Evolutionary conservation across 2,329 filamentous ascomycete species (phyloP).

Genomic region (Sclerotinia sclerotiorum): DNA sequence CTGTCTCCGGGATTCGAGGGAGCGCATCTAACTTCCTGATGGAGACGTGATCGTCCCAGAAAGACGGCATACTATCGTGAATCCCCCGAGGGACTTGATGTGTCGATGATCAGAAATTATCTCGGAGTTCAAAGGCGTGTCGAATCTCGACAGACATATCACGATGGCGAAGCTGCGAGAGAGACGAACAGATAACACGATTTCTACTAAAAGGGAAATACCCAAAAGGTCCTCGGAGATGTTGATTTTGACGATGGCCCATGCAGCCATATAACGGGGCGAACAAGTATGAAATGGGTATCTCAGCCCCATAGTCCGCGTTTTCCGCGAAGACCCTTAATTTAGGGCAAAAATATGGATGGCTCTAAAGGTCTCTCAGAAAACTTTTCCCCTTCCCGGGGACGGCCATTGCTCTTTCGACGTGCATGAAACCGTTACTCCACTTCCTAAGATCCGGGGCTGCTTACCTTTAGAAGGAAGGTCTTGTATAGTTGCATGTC

Average conservation of each 20-base stretch:
- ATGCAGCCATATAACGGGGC: conserved; percentile 4
- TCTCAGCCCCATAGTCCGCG: conserved; percentile 6
- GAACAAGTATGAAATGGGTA: conserved; percentile 8
- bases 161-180: not conserved
- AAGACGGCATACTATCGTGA: not conserved
- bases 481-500: not conserved
- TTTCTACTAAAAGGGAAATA: not conserved
- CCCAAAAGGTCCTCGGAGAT: not conserved
- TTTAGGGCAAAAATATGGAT: conserved; percentile 12
- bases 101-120: not conserved
- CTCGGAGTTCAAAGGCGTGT: not conserved
- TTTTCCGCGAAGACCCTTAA: conserved; percentile 16
- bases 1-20: not conserved
- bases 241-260: conserved; percentile 12
- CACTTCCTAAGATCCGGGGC: conserved; percentile 1
- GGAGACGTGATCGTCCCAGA: conserved; percentile 7
- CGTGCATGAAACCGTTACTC: not conserved
- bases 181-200: not conserved
- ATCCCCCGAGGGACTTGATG: not conserved
- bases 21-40: conserved; percentile 10
- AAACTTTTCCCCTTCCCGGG: not conserved
- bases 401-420: not conserved
- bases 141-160: not conserved
- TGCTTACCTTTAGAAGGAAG: not conserved
- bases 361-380: not conserved